Conservation (phyloP, 116 monocot species). For the Cymodocea nodosa region DNA sequence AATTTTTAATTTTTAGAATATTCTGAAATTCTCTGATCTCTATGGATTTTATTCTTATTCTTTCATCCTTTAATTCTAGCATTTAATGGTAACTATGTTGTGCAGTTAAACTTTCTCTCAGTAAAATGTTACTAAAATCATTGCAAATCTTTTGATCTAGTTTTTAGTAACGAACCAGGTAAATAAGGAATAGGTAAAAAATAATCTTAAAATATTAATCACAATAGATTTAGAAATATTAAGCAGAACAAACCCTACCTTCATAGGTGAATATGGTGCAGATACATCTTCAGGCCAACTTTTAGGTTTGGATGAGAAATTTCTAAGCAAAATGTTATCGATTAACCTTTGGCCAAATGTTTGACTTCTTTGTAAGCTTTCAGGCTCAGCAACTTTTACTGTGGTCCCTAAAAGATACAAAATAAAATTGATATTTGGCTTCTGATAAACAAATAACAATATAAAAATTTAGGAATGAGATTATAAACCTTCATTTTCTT, state of each 20-base stretch:
- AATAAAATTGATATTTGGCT: too few relatives aligned
- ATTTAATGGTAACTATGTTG: too few relatives aligned
- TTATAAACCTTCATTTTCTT: constrained; percentile 54
- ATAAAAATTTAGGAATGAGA: not conserved
- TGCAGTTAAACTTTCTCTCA: too few relatives aligned
- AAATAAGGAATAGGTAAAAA: not conserved
- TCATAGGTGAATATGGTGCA: constrained; percentile 27
- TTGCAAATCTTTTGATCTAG: too few relatives aligned
- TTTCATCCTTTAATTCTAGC: too few relatives aligned
- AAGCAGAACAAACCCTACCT: constrained; percentile 1
- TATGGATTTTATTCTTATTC: too few relatives aligned
- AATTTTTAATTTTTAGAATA: too few relatives aligned
- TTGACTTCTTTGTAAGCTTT: constrained; percentile 46
- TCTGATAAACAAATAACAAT: too few relatives aligned
- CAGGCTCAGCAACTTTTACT: constrained; percentile 26
- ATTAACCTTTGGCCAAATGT: constrained; percentile 87
- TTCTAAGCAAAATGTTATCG: constrained; percentile 90
- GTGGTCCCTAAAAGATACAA: constrained; percentile 11
- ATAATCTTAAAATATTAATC: not conserved
- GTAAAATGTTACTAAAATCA: too few relatives aligned
- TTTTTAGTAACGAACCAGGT: too few relatives aligned
- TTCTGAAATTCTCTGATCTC: too few relatives aligned
- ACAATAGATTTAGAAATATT: not conserved
- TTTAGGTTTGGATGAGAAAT: constrained; percentile 71
- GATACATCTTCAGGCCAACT: constrained; percentile 24